A percentile compares a stretch with the other conserved stretches of the same genome.
These are phyloP conservation scores for Melampsora larici-populina DNA, from an alignment of 1,284 basidiomycete species.

Conservation along the genomic window DNA sequence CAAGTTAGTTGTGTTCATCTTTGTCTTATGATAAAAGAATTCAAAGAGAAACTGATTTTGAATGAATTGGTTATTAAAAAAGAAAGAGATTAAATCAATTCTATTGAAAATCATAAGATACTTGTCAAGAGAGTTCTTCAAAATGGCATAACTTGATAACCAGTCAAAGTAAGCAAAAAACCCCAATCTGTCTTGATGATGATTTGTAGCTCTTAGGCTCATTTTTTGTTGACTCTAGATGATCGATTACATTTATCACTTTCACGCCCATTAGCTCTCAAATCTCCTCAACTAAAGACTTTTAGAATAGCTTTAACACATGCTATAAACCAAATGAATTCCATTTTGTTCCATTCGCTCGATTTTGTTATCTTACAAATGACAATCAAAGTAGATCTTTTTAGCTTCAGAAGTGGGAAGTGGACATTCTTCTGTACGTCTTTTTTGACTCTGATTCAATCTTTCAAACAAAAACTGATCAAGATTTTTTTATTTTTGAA, in stretches of 20 bases:
- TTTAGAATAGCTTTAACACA: too few species aligned
- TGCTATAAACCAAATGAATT: background rate
- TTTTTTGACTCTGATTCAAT: too few species aligned
- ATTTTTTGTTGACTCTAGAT: background rate
- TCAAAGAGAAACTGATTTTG: background rate
- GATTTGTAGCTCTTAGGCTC: background rate
- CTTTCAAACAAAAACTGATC: too few species aligned
- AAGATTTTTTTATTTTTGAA: background rate
- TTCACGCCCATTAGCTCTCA: background rate
- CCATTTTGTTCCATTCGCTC: conserved; percentile 11
- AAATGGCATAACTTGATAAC: background rate
- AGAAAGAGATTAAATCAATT: too few species aligned
- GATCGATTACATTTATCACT: too few species aligned
- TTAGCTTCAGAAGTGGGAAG: conserved; percentile 22
- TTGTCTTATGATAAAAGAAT: background rate
- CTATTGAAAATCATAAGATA: background rate
- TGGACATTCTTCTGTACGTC: conserved; percentile 27
- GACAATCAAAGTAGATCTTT: conserved; percentile 15
- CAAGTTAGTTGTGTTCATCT: conserved; percentile 44
- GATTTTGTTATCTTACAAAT: conserved; percentile 5
- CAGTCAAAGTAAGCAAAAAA: background rate
- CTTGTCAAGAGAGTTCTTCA: background rate
- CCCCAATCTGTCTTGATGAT: background rate
- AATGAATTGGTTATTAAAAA: background rate
- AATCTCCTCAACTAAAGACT: background rate